These are phyloP conservation scores for Lepidium africanum DNA, from an alignment of 345 rosid species.

Conservation along the genomic window DNA sequence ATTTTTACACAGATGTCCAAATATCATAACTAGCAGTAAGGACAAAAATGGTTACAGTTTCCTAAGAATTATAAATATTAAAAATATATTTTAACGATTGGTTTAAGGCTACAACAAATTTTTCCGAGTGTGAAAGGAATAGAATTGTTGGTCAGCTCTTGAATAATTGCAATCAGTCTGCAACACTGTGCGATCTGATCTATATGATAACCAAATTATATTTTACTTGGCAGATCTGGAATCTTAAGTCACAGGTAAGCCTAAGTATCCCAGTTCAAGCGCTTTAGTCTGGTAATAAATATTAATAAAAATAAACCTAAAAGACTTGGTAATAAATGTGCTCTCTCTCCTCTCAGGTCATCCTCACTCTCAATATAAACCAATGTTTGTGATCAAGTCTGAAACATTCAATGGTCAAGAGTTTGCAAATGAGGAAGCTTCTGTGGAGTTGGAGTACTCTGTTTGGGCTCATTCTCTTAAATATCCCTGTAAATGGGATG, in stretches of 20 bases:
- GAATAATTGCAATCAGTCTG: slow-evolving; percentile 19
- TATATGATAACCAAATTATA: background rate
- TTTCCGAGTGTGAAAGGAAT: slow-evolving; percentile 2
- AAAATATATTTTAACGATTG: background rate
- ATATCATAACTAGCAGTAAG: background rate
- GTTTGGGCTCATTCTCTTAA: slow-evolving; percentile 17
- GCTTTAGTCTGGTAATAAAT: background rate
- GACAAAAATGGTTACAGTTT: slow-evolving; percentile 9
- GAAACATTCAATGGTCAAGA: background rate
- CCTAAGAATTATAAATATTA: background rate
- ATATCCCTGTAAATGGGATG: slow-evolving; percentile 2
- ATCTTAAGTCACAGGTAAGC: slow-evolving; percentile 20
- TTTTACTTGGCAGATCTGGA: slow-evolving; percentile 23
- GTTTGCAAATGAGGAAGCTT: slow-evolving; percentile 11
- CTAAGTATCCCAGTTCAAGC: background rate
- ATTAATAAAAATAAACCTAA: background rate
- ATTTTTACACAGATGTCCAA: background rate
- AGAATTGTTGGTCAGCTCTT: slow-evolving; percentile 5
- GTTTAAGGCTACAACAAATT: background rate
- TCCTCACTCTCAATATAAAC: slow-evolving; percentile 8
- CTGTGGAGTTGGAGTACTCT: slow-evolving; percentile 24
- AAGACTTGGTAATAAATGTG: background rate
- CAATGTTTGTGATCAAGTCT: background rate
- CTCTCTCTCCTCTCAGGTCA: background rate
- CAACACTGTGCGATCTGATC: slow-evolving; percentile 25